phyloP scores from a whole-genome alignment of 306 rosid species.

The Vicia villosa region DNA sequence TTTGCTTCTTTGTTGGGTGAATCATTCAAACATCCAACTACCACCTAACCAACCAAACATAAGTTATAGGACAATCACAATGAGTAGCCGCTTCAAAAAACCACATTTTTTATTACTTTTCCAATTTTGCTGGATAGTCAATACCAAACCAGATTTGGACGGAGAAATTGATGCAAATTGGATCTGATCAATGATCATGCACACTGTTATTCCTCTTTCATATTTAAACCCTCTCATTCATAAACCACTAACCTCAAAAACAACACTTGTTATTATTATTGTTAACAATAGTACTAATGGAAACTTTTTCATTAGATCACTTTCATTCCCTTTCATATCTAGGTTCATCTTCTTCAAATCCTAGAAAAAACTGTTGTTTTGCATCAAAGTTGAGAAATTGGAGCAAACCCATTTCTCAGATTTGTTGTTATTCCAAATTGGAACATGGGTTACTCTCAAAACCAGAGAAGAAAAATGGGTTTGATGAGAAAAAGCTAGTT shows the following conservation, averaged over 20 bases:
- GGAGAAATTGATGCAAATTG: not conserved
- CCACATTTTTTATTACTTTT: not conserved
- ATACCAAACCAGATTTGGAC: not conserved
- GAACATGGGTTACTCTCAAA: slow-evolving; percentile 56
- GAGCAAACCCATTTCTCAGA: slow-evolving; percentile 41
- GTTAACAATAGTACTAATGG: slow-evolving; percentile 46
- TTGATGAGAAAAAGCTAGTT: slow-evolving; percentile 31
- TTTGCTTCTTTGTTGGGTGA: not conserved
- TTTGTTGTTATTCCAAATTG: slow-evolving; percentile 55
- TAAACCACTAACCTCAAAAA: not conserved
- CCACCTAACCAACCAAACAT: not conserved
- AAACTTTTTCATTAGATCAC: slow-evolving; percentile 42
- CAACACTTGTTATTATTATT: not conserved
- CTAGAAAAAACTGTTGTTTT: slow-evolving; percentile 29
- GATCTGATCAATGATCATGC: not conserved
- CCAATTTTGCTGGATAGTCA: not conserved
- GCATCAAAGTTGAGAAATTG: slow-evolving; percentile 36
- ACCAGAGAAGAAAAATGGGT: slow-evolving; percentile 40
- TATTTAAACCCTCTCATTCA: not conserved
- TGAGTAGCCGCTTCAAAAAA: not conserved
- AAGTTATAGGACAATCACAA: not conserved
- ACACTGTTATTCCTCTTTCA: not conserved
- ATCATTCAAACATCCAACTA: not conserved
- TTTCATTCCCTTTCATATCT: slow-evolving; percentile 36
- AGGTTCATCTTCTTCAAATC: slow-evolving; percentile 39